Evolutionary conservation across 192 early-diverging fungal genomes (phyloP).

Genomic region (Podochytrium sp.): DNA sequence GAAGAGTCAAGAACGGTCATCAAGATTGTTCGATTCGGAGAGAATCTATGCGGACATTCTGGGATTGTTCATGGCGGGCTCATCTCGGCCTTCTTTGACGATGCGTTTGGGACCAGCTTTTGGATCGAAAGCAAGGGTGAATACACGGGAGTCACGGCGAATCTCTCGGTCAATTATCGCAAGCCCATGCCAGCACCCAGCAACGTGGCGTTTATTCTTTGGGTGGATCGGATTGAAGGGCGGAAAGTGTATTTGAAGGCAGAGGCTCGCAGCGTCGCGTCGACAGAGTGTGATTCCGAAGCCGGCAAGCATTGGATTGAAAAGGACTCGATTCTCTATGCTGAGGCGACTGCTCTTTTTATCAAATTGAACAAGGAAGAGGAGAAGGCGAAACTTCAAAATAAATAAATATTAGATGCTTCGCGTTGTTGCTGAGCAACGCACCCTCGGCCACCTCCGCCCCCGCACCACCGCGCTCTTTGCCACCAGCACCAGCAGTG

Average conservation of each 20-base stretch:
- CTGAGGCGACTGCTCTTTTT: conserved; percentile 25
- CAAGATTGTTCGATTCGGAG: conserved; percentile 21
- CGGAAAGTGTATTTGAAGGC: conserved; percentile 29
- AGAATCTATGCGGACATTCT: conserved; percentile 16
- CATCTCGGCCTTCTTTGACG: conserved; percentile 33
- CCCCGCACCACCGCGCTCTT: too few species aligned
- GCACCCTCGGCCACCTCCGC: too few species aligned
- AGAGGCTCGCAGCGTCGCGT: conserved; percentile 4
- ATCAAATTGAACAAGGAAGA: conserved; percentile 8
- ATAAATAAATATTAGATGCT: too few species aligned
- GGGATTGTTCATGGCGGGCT: conserved; percentile 33
- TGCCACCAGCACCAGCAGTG: not conserved
- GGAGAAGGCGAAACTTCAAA: too few species aligned
- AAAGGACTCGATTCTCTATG: not conserved
- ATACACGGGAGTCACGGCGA: conserved; percentile 27
- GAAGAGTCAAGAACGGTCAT: not conserved
- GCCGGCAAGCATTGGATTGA: not conserved
- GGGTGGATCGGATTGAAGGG: conserved; percentile 27
- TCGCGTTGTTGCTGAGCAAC: too few species aligned
- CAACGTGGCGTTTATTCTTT: conserved; percentile 16
- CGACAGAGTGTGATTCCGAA: too few species aligned
- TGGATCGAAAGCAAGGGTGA: not conserved
- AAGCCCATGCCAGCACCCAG: conserved; percentile 11
- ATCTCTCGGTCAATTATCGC: conserved; percentile 32
- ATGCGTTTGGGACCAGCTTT: conserved; percentile 30